Evolutionary conservation across 805 yeast species (phyloP), one percentile per base, ranked within the genome.

Genomic region (Blastobotrys peoriensis): DNA sequence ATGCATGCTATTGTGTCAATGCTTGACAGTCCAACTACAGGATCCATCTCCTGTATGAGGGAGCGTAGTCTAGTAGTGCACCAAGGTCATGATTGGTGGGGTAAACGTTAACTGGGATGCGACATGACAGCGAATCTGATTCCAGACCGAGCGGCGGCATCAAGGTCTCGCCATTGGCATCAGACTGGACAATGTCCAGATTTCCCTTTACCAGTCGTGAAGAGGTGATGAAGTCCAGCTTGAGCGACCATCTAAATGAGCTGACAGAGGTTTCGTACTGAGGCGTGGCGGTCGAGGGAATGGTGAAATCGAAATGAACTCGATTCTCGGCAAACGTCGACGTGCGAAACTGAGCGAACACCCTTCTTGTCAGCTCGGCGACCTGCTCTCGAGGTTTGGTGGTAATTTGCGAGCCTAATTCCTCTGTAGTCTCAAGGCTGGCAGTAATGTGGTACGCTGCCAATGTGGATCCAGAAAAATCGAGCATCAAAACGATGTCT

Each of bases 21-120:
- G n/a, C n/a, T n/a, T n/a, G n/a, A n/a, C n/a, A n/a, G n/a, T n/a
- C n/a, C n/a, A n/a, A 22, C 27, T 43, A 50, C 15, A 47, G n/a
- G 3, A 36, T 13, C 47, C 53, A 47, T 33, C 45, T 40, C 13
- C 51, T 36, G 21, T 18, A 16, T 19, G 37, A 39, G 3, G 49
- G 33, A 8, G 50, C 36, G 38, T 50, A 52, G 27, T 50, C 57
- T 8, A 51, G 62, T 60, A 75, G 65, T 5, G 79, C 80, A 33
- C 76, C 76, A 48, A 73, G 68, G 48, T 69, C 73, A 35, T 66
- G 64, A 30, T 70, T 64, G 3, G 75, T 60, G 1, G 79, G 78
- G 15, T 74, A 50, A 1, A 76, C 64, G 19, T 62, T 57, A 1
- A 76, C 33, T 1, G 80, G 79, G 4, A 76, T 55, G 34, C 70